A percentile compares a stretch with the other conserved stretches of the same genome.
These are phyloP conservation scores for Phytophthora pini DNA, from an alignment of 352 stramenopile species.

Conservation along the genomic window DNA sequence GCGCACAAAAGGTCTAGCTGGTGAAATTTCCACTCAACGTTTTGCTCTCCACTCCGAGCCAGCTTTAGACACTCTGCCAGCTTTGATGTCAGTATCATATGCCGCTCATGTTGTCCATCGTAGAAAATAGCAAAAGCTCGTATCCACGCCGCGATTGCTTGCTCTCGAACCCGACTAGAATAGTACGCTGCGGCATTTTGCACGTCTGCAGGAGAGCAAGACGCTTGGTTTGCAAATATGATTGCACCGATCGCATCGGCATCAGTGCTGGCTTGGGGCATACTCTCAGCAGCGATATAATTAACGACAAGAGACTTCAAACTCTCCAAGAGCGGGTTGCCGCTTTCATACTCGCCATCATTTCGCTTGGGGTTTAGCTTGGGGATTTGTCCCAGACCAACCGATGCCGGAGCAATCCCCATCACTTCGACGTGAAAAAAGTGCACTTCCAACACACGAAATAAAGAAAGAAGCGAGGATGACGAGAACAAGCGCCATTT, in stretches of 20 bases:
- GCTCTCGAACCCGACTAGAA: slow-evolving; percentile 58
- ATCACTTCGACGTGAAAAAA: slow-evolving; percentile 89
- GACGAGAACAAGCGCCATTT: slow-evolving; percentile 75
- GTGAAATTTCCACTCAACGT: slow-evolving; percentile 61
- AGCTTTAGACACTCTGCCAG: slow-evolving; percentile 66
- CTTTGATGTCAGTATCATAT: slow-evolving; percentile 61
- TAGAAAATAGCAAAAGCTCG: slow-evolving; percentile 84
- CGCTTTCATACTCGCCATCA: slow-evolving; percentile 24
- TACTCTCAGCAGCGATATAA: slow-evolving; percentile 45
- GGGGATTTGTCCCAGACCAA: slow-evolving; percentile 79
- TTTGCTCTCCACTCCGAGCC: slow-evolving; percentile 31
- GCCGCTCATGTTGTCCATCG: slow-evolving; percentile 57
- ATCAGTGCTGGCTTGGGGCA: slow-evolving; percentile 13
- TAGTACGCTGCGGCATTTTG: slow-evolving; percentile 59
- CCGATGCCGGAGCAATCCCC: slow-evolving; percentile 77
- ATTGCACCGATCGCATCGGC: slow-evolving; percentile 51
- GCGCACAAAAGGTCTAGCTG: slow-evolving; percentile 86
- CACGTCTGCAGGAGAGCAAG: slow-evolving; percentile 49
- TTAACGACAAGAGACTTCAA: slow-evolving; percentile 72
- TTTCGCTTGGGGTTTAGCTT: slow-evolving; percentile 22
- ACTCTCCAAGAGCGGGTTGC: slow-evolving; percentile 75
- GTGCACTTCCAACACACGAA: slow-evolving; percentile 79
- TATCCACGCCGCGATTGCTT: slow-evolving; percentile 76
- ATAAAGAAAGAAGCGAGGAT: slow-evolving; percentile 66
- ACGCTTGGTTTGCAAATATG: slow-evolving; percentile 40